phyloP scores from a whole-genome alignment of 768 basidiomycete species.

The Suillus subluteus region DNA sequence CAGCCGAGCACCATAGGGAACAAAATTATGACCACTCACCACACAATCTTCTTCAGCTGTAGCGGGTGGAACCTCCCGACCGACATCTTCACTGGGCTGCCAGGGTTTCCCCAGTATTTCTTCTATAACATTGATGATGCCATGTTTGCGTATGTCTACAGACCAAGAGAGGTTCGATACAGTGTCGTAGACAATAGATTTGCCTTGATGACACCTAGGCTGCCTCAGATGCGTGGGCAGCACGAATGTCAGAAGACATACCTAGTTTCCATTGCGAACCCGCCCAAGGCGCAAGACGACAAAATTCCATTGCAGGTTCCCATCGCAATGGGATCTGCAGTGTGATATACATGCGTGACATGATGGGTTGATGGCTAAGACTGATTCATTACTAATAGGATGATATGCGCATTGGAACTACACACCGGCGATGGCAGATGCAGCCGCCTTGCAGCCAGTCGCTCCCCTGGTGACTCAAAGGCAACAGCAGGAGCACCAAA shows the following conservation, averaged over 20 bases:
- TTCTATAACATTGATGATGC: constrained; percentile 80
- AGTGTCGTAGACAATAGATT: constrained; percentile 89
- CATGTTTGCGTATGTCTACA: constrained; percentile 80
- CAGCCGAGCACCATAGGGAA: background rate
- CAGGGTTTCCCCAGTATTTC: constrained; percentile 72
- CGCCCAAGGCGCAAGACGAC: constrained; percentile 81
- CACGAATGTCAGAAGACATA: constrained; percentile 32
- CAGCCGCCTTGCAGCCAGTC: constrained; percentile 73
- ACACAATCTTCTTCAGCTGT: constrained; percentile 67
- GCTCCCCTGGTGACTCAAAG: constrained; percentile 90
- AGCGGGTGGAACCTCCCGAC: constrained; percentile 64
- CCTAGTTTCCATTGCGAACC: constrained; percentile 88
- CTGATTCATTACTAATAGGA: background rate
- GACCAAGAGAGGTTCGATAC: constrained; percentile 85
- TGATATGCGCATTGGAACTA: constrained; percentile 8
- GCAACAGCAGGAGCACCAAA: constrained; percentile 89
- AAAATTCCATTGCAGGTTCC: constrained; percentile 82
- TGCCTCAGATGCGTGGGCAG: background rate
- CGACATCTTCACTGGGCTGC: constrained; percentile 61
- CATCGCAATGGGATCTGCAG: constrained; percentile 94
- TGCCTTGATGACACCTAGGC: constrained; percentile 81
- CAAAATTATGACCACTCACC: constrained; percentile 46
- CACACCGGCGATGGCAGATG: constrained; percentile 86
- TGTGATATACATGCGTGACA: constrained; percentile 91
- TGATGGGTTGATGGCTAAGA: constrained; percentile 71